Base-by-base conservation (phyloP, 345 rosid species). In the Salix viminalis region DNA sequence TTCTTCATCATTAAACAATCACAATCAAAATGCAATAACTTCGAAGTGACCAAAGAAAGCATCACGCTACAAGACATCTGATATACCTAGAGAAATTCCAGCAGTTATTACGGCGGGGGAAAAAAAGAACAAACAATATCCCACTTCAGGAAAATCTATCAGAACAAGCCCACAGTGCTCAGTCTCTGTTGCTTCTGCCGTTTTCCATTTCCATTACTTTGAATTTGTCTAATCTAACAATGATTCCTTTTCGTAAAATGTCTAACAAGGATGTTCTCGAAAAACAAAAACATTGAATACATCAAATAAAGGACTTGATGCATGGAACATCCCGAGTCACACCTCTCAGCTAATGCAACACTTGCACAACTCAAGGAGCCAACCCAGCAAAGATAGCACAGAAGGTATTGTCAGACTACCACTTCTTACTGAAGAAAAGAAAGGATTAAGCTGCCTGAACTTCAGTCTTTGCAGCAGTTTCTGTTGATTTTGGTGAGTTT, bases 361-460 rank as follows among this genome's bases (percentile, higher is more conserved):
- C 54, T 36, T 30, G 44, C 13, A 71, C 62, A 67, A 52, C 77
- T 72, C 28, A 30, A 46, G 76, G 24, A 21, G 65, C 19, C 24
- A 70, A 52, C 61, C 42, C 72, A 13, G 60, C 7, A n/a, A 60
- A 60, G 42, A 65, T 18, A 60, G 21, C 23, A 42, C 42, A 65
- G 72, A n/a, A 34, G 15, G 56, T 28, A 83, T 34, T 41, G 69
- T 58, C 75, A 52, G 48, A 58, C 30, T 71, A 71, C 37, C 5
- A 39, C 26, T 69, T 36, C 67, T 60, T 32, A 64, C 24, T n/a
- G 16, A 60, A 28, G 36, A 48, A 11, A 42, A 39, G 21, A 72
- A 66, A 8, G 24, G n/a, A 78, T 93, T 85, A 93, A 73, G 97
- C 90, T 74, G 84, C 82, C 79, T 85, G 89, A 69, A 77, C 82